phyloP scores from a whole-genome alignment of 148 eudicot species.

The Heliamphora exappendiculata region DNA sequence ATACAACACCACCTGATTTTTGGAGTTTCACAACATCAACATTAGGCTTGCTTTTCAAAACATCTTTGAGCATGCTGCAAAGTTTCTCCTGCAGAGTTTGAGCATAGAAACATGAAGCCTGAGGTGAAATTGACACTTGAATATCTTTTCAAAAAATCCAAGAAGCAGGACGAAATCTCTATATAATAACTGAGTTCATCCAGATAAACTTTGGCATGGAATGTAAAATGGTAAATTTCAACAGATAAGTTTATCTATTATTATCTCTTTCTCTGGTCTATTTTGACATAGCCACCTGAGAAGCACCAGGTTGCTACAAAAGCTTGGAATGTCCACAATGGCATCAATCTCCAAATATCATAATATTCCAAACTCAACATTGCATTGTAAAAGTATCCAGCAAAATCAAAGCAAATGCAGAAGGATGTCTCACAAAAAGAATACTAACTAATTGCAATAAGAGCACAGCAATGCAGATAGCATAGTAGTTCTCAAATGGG shows the following conservation, averaged over 20 bases:
- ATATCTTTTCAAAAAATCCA: neutral
- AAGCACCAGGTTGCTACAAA: neutral
- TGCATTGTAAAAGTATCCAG: neutral
- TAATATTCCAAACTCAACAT: neutral
- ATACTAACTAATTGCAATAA: neutral
- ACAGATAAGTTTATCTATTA: neutral
- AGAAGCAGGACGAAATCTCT: neutral
- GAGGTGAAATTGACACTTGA: neutral
- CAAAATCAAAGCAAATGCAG: neutral
- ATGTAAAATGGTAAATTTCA: neutral
- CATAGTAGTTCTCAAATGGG: neutral
- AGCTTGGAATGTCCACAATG: neutral
- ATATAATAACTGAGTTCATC: neutral
- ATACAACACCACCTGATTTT: constrained; percentile 91
- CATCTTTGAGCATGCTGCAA: constrained; percentile 87
- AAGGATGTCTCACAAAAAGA: neutral
- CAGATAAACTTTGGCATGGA: neutral
- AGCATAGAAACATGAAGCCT: constrained; percentile 9
- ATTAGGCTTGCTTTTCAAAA: constrained; percentile 62
- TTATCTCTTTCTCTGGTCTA: neutral
- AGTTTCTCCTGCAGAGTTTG: constrained; percentile 69
- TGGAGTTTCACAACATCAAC: constrained; percentile 99
- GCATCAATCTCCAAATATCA: neutral
- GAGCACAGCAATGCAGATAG: neutral
- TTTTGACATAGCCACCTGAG: neutral